Base-by-base conservation (phyloP, 2,329 filamentous ascomycete genomes). In the Aureobasidium mangrovei region DNA sequence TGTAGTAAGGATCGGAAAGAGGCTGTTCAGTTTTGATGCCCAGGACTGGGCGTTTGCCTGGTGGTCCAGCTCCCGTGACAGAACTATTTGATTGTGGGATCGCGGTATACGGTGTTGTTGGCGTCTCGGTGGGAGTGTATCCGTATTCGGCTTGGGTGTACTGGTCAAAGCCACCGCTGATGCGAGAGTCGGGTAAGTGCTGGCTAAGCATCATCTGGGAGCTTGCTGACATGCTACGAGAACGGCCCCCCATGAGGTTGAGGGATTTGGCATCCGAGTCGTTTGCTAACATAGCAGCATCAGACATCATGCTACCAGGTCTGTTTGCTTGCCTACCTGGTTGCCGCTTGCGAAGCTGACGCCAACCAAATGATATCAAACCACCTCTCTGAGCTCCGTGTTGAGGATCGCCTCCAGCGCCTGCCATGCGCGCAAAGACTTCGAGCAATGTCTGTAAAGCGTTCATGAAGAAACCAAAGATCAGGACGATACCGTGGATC, bases 401-500 rank as follows among this genome's bases (percentile, higher is more conserved):
- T 42, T 69, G 69, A 43, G 68, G 67, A 61, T 91, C 86, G 26
- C 84, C 85, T 46, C 90, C 93, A 32, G 87, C 91, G 36, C 91
- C 91, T 28, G 86, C 79, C 64, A 93, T 76, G 52, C 91, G 81
- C 28, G 91, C 90, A 47, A 84, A 75, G 7, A 98, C 89, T 69
- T 98, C 93, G 39, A 96, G 80, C 40, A 95, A 78, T 0, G 91
- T 96, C 67, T 95, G 90, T 5, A 95, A 68, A 1, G 93, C 86
- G 66, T 95, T 95, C 39, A 98, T 75, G 67, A 96, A 88, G 73
- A 97, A 98, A 1, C 89, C 91, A 62, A 97, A 88, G 3, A 95
- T 77, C 26, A 98, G 73, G 0, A 95, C 88, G 58, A 85, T 79
- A 3, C 81, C 91, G 65, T 98, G 93, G 35, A 96, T 80, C 29